Conservation (phyloP, 495 filamentous ascomycete species). For the Lasiosphaeris hirsuta region DNA sequence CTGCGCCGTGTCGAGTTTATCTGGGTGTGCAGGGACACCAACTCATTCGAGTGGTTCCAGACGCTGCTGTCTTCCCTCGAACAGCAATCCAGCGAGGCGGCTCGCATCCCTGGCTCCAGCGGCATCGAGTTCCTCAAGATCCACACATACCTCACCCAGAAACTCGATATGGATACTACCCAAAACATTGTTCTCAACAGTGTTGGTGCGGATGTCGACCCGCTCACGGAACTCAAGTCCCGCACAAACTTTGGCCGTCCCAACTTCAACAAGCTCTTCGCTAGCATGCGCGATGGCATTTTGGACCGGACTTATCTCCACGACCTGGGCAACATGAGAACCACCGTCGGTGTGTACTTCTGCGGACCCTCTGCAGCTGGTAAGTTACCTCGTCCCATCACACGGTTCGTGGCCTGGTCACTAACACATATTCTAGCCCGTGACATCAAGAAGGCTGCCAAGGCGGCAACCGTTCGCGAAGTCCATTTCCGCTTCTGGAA, state of each 20-base stretch:
- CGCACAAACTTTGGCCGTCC: constrained; percentile 95
- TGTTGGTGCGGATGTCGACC: constrained; percentile 82
- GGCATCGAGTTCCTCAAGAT: constrained; percentile 91
- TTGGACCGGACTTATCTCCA: constrained; percentile 77
- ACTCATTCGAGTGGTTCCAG: constrained; percentile 98
- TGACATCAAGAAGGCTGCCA: constrained; percentile 80
- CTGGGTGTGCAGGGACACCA: constrained; percentile 97
- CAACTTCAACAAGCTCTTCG: constrained; percentile 80
- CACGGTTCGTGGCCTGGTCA: background rate
- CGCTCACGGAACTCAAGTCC: constrained; percentile 82
- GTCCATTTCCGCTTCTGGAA: constrained; percentile 99
- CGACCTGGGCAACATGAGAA: constrained; percentile 66
- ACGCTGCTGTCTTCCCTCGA: constrained; percentile 90
- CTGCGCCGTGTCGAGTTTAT: constrained; percentile 96
- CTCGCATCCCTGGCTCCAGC: constrained; percentile 56
- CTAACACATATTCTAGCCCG: constrained; percentile 55
- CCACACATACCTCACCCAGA: constrained; percentile 96
- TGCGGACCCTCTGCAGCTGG: constrained; percentile 64
- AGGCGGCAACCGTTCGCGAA: constrained; percentile 63
- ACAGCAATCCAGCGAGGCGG: constrained; percentile 68
- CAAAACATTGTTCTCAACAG: constrained; percentile 96
- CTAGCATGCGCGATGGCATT: constrained; percentile 83
- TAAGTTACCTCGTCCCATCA: constrained; percentile 25
- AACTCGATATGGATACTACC: constrained; percentile 83
- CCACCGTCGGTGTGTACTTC: constrained; percentile 96